phyloP scores from a whole-genome alignment of 163 green algal species.

The Scenedesmus sp. region DNA sequence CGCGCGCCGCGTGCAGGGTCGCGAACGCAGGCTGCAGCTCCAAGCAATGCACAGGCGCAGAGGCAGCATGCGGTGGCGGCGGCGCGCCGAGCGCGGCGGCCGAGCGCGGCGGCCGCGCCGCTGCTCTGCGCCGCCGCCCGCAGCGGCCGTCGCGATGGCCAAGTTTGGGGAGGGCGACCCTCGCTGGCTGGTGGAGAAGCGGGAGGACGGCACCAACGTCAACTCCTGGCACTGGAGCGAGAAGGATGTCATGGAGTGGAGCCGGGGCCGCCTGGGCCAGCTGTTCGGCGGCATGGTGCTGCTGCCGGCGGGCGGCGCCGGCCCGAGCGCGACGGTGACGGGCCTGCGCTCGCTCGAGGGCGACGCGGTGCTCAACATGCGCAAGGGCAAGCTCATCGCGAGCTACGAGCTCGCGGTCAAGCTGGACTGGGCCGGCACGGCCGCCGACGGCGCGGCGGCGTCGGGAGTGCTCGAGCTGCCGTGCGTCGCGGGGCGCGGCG shows the following conservation, averaged over 20 bases:
- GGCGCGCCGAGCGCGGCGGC: too few species aligned
- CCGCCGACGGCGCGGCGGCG: conserved; percentile 47
- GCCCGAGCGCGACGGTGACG: conserved; percentile 46
- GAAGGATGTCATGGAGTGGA: conserved; percentile 86
- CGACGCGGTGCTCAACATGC: conserved; percentile 80
- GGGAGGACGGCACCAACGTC: conserved; percentile 85
- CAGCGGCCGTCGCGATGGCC: conserved; percentile 69
- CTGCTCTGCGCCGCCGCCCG: too few species aligned
- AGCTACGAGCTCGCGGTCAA: conserved; percentile 90
- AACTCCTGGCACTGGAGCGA: conserved; percentile 89
- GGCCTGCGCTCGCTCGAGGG: conserved; percentile 52
- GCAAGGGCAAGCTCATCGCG: conserved; percentile 95
- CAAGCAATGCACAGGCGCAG: neutral
- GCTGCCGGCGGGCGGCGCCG: conserved; percentile 35
- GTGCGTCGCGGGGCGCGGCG: too few species aligned
- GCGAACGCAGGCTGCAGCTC: too few species aligned
- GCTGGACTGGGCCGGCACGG: conserved; percentile 73
- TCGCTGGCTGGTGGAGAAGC: conserved; percentile 91
- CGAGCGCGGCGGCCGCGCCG: too few species aligned
- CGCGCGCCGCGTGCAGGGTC: too few species aligned
- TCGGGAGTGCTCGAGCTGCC: conserved; percentile 72
- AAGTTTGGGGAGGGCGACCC: conserved; percentile 89
- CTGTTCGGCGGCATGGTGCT: conserved; percentile 69
- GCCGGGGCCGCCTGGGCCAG: conserved; percentile 65
- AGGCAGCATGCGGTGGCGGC: neutral